Evolutionary conservation across 192 early-diverging fungal genomes (phyloP).

Genomic region (Phycomyces nitens): DNA sequence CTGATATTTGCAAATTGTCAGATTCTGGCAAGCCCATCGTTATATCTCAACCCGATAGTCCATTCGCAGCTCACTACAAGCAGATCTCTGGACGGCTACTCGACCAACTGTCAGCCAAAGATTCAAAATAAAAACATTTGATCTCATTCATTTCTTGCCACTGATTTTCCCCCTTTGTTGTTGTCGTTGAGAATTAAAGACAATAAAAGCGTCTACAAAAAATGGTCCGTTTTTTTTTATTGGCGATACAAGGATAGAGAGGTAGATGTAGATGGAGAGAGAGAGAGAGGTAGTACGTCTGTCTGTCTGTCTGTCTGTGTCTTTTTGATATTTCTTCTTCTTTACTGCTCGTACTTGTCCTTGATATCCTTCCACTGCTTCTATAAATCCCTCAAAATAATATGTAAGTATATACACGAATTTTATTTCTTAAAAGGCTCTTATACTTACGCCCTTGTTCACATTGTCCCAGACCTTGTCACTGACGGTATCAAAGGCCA

Average conservation of each 20-base stretch:
- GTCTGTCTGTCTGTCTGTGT: neutral
- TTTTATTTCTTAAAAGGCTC: no score
- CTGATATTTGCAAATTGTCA: conserved; percentile 64
- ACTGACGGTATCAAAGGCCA: conserved; percentile 61
- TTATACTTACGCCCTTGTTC: conserved; percentile 76
- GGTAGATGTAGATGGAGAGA: no score
- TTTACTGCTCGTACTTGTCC: conserved; percentile 52
- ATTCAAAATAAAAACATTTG: neutral
- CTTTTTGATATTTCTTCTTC: neutral
- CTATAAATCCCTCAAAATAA: conserved; percentile 36
- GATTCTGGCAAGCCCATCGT: conserved; percentile 77
- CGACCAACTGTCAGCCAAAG: conserved; percentile 2
- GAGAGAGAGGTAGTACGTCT: no score
- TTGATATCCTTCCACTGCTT: conserved; percentile 85
- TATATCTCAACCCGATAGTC: conserved; percentile 50
- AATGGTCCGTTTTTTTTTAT: neutral
- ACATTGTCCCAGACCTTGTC: conserved; percentile 64
- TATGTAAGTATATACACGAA: neutral
- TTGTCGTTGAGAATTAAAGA: neutral
- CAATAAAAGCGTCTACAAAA: neutral
- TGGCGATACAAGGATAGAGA: neutral
- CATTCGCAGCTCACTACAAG: conserved; percentile 47
- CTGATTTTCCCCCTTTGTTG: no score
- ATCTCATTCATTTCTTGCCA: neutral
- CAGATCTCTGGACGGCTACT: conserved; percentile 46